Percentiles rank a stretch among this genome's conserved stretches.
phyloP scores from a whole-genome alignment of 345 rosid genomes.

The Pugionium dolabratum region DNA sequence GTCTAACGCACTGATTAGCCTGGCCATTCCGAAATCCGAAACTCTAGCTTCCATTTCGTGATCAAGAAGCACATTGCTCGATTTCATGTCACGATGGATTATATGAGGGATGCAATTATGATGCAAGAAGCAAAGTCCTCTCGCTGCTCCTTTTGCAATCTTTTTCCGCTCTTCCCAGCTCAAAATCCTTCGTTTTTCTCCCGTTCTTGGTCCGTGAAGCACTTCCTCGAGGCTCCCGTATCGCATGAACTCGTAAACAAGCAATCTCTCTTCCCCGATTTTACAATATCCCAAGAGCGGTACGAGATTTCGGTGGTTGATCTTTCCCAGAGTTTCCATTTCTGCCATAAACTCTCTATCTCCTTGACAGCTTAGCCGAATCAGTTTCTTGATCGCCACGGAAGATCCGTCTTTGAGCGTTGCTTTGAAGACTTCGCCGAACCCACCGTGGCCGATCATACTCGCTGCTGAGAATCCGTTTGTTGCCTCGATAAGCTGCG shows the following conservation, averaged over 20 bases:
- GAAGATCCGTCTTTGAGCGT: constrained; percentile 88
- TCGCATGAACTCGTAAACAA: constrained; percentile 92
- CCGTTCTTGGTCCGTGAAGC: constrained; percentile 72
- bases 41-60: constrained; percentile 95
- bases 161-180: constrained; percentile 88
- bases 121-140: constrained; percentile 91
- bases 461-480: constrained; percentile 89
- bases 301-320: constrained; percentile 89
- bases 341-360: constrained; percentile 98
- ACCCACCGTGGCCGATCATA: constrained; percentile 86
- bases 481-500: constrained; percentile 89
- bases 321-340: constrained; percentile 96
- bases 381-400: constrained; percentile 94
- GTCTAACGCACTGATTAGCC: constrained; percentile 93
- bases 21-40: constrained; percentile 97
- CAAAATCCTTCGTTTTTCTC: constrained; percentile 52
- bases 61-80: constrained; percentile 87
- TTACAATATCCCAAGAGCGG: constrained; percentile 91
- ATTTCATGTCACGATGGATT: constrained; percentile 93
- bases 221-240: constrained; percentile 90
- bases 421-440: constrained; percentile 94
- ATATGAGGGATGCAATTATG: constrained; percentile 98
- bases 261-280: constrained; percentile 87
- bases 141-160: constrained; percentile 90
- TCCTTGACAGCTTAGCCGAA: constrained; percentile 87